Conservation (phyloP, 2,329 filamentous ascomycete species). For the Fusarium acutatum region DNA sequence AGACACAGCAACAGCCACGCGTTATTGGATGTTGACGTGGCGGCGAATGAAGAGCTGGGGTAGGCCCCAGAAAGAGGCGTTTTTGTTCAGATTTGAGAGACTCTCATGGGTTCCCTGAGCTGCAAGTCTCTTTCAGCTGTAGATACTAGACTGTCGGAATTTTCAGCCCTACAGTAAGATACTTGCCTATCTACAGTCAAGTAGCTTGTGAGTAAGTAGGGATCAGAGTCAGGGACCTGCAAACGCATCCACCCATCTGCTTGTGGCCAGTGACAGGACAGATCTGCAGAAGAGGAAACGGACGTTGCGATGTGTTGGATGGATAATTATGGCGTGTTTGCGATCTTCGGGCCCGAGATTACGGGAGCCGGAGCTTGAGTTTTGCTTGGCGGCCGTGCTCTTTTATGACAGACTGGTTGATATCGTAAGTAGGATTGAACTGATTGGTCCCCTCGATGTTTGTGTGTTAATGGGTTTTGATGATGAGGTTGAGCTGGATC, state of each 20-base stretch:
- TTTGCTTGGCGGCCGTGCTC: slow-evolving; percentile 15
- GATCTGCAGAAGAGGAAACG: neutral
- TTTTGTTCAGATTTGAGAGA: neutral
- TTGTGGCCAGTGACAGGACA: slow-evolving; percentile 20
- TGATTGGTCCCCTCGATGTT: neutral
- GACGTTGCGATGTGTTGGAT: neutral
- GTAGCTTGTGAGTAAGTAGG: slow-evolving; percentile 8
- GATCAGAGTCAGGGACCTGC: slow-evolving; percentile 4
- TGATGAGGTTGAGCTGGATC: neutral
- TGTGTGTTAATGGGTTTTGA: neutral
- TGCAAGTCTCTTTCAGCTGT: slow-evolving; percentile 23
- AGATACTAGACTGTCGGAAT: neutral
- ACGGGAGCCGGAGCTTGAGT: neutral
- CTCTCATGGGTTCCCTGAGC: slow-evolving; percentile 11
- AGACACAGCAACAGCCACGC: neutral
- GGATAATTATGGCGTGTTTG: slow-evolving; percentile 2
- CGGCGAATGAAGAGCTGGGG: neutral
- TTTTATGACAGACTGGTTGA: neutral
- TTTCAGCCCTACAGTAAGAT: slow-evolving; percentile 1
- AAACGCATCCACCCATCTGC: slow-evolving; percentile 1
- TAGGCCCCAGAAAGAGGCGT: slow-evolving; percentile 9
- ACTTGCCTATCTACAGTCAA: neutral
- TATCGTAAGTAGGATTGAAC: neutral
- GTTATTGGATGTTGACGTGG: neutral
- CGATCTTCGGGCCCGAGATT: slow-evolving; percentile 30